These are phyloP conservation scores for Starmerella stellata DNA, from an alignment of 805 yeast species.

Conservation along the genomic window DNA sequence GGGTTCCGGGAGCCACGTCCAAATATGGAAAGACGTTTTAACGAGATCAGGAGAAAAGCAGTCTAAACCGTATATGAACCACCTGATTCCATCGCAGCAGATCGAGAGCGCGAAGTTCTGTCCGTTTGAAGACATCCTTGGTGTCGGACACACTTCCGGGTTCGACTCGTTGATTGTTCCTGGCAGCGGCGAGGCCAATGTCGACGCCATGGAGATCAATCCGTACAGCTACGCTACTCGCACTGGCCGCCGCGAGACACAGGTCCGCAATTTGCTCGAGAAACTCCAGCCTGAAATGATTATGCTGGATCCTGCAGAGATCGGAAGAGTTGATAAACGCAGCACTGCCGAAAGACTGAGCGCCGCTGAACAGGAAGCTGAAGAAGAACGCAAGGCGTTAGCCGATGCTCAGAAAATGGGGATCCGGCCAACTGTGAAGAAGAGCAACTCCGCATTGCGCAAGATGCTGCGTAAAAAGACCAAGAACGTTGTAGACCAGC, in stretches of 20 bases:
- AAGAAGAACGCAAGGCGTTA: constrained; percentile 26
- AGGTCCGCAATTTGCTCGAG: constrained; percentile 68
- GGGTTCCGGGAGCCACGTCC: constrained; percentile 93
- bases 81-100: constrained; percentile 60
- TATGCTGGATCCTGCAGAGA: constrained; percentile 67
- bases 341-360: constrained; percentile 46
- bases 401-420: constrained; percentile 36
- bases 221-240: constrained; percentile 86
- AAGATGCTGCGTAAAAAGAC: constrained; percentile 66
- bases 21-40: constrained; percentile 79
- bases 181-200: constrained; percentile 96
- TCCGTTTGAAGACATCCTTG: constrained; percentile 92
- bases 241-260: constrained; percentile 83
- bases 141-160: constrained; percentile 67
- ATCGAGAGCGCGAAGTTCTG: constrained; percentile 55
- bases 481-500: constrained; percentile 69
- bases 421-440: constrained; percentile 50
- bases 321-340: constrained; percentile 67
- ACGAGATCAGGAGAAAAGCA: constrained; percentile 36
- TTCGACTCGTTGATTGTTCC: constrained; percentile 78
- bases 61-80: constrained; percentile 79
- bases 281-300: constrained; percentile 87
- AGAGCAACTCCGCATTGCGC: constrained; percentile 70
- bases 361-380: constrained; percentile 30
- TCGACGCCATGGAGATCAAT: constrained; percentile 79